Evolutionary conservation across 768 basidiomycete species (phyloP).

Genomic region (Mycena metata): DNA sequence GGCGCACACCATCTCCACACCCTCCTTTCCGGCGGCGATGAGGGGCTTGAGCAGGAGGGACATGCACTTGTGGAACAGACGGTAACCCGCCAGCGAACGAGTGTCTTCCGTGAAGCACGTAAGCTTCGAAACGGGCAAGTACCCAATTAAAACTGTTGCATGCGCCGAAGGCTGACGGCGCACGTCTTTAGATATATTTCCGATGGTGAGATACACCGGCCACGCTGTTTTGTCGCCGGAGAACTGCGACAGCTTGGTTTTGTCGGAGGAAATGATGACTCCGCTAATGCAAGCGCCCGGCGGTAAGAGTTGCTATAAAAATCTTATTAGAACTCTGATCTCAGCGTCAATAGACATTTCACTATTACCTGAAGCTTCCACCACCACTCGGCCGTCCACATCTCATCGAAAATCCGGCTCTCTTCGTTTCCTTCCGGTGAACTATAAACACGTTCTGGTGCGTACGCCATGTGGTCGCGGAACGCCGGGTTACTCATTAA

Average conservation of each 20-base stretch:
- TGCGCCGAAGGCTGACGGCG: slow-evolving; percentile 1
- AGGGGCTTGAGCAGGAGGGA: slow-evolving; percentile 37
- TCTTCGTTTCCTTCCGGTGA: slow-evolving; percentile 10
- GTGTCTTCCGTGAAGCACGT: not conserved
- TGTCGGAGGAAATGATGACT: slow-evolving; percentile 16
- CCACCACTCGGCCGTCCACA: slow-evolving; percentile 11
- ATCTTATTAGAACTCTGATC: too few relatives aligned
- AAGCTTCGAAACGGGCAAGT: not conserved
- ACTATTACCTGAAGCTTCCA: not conserved
- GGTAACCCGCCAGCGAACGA: slow-evolving; percentile 31
- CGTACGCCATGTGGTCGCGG: slow-evolving; percentile 39
- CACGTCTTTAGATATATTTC: slow-evolving; percentile 2
- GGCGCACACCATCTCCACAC: not conserved
- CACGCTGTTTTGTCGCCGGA: slow-evolving; percentile 1
- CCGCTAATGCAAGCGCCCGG: too few relatives aligned
- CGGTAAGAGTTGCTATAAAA: too few relatives aligned
- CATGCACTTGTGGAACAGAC: slow-evolving; percentile 52
- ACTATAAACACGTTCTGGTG: slow-evolving; percentile 39
- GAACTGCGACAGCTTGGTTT: not conserved
- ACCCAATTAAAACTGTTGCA: not conserved
- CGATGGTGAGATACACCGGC: not conserved
- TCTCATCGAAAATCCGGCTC: slow-evolving; percentile 22
- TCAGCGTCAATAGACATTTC: too few relatives aligned
- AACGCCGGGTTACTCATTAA: too few relatives aligned
- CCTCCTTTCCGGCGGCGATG: slow-evolving; percentile 36